phyloP scores from a whole-genome alignment of 176 grass and related monocot genomes.

The Juncus effusus region DNA sequence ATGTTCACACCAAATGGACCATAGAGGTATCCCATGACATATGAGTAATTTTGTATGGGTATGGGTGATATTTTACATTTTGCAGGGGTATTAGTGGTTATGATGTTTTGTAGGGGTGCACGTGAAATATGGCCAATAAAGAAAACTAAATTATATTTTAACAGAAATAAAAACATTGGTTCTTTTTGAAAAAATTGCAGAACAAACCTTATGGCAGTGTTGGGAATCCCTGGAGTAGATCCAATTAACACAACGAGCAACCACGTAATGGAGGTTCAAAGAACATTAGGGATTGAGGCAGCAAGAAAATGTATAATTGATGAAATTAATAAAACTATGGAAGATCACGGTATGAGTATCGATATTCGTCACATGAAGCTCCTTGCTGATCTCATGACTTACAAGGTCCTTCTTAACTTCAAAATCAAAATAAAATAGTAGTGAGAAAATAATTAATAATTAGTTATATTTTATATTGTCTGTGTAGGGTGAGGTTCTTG shows the following conservation, averaged over 20 bases:
- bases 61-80: too few relatives aligned
- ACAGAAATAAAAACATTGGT: neutral
- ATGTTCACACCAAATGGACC: too few relatives aligned
- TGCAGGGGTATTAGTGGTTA: too few relatives aligned
- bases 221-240: slow-evolving; percentile 77
- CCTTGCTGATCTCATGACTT: slow-evolving; percentile 97
- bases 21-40: too few relatives aligned
- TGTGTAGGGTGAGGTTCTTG: slow-evolving; percentile 80
- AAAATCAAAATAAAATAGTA: neutral
- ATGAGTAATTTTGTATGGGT: too few relatives aligned
- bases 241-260: slow-evolving; percentile 70
- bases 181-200: slow-evolving; percentile 30
- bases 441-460: neutral
- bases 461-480: neutral
- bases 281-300: slow-evolving; percentile 79
- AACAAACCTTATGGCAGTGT: slow-evolving; percentile 83
- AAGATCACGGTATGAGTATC: slow-evolving; percentile 73
- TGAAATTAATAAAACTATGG: slow-evolving; percentile 78
- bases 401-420: slow-evolving; percentile 41
- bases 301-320: slow-evolving; percentile 73
- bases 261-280: slow-evolving; percentile 75
- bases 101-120: too few relatives aligned
- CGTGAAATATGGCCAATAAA: too few relatives aligned
- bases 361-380: slow-evolving; percentile 97
- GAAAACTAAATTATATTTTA: too few relatives aligned